Percentiles rank a stretch among this genome's conserved stretches.
Evolutionary conservation across 495 filamentous ascomycete genomes (phyloP).

Genomic region (Venustampulla echinocandica): DNA sequence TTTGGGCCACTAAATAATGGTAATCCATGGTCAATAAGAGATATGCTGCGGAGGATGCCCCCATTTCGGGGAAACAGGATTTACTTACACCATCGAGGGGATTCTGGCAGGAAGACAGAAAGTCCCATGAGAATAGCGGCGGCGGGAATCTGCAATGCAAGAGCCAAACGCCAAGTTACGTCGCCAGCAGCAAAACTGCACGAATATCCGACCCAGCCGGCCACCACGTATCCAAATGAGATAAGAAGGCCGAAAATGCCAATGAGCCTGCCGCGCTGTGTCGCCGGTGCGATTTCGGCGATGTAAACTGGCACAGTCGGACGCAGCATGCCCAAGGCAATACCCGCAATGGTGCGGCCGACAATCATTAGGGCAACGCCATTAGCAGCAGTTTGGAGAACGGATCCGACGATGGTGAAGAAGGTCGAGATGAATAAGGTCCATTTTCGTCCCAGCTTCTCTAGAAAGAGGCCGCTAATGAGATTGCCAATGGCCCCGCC

Average conservation of each 20-base stretch:
- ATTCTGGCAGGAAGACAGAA: not conserved
- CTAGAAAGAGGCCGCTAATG: conserved; percentile 21
- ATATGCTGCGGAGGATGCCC: not conserved
- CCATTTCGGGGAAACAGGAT: not conserved
- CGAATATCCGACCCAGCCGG: conserved; percentile 45
- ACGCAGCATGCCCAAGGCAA: conserved; percentile 43
- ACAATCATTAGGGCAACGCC: not conserved
- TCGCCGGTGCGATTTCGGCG: conserved; percentile 44
- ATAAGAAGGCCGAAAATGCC: conserved; percentile 30
- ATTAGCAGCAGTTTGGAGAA: not conserved
- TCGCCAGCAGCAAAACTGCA: conserved; percentile 9
- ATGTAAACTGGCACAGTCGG: conserved; percentile 35
- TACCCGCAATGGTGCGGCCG: conserved; percentile 36
- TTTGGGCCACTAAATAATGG: not conserved
- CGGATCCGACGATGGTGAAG: not conserved
- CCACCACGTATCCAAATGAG: conserved; percentile 22
- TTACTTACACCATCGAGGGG: conserved; percentile 1
- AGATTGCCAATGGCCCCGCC: conserved; percentile 25
- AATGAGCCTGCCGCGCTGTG: conserved; percentile 39
- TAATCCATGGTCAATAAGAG: not conserved
- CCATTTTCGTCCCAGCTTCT: conserved; percentile 22
- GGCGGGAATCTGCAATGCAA: not conserved
- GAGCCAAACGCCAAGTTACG: not conserved
- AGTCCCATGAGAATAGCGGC: not conserved
- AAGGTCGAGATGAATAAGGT: not conserved